Percentiles rank a stretch among this genome's conserved stretches.
Evolutionary conservation across 2,329 filamentous ascomycete species (phyloP).

Genomic region (Diaporthe sp.): DNA sequence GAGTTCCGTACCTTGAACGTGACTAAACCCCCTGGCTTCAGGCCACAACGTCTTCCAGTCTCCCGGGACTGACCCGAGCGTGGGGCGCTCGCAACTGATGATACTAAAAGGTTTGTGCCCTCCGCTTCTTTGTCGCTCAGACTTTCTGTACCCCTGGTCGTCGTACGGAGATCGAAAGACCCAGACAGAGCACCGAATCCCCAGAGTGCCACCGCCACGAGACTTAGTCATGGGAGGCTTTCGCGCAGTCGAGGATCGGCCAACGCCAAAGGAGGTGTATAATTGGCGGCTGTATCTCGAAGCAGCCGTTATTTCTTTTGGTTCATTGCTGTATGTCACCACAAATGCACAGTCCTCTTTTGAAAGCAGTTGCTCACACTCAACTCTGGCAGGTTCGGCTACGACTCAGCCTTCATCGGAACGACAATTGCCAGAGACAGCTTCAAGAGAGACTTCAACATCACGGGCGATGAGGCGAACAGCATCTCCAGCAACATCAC

Average conservation of each 20-base stretch:
- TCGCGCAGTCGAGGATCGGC: conserved; percentile 62
- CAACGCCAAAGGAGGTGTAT: conserved; percentile 67
- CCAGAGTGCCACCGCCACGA: background rate
- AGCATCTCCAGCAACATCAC: conserved; percentile 62
- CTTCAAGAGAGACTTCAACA: conserved; percentile 60
- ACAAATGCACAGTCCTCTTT: background rate
- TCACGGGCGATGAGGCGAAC: conserved; percentile 51
- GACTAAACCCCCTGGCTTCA: conserved; percentile 15
- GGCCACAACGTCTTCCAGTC: conserved; percentile 8
- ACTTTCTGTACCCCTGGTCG: conserved; percentile 4
- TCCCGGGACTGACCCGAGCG: conserved; percentile 20
- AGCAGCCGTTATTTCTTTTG: conserved; percentile 61
- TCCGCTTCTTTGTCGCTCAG: background rate
- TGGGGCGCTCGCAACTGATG: conserved; percentile 7
- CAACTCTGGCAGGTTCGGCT: conserved; percentile 54
- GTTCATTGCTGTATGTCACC: conserved; percentile 54
- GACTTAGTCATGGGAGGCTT: conserved; percentile 23
- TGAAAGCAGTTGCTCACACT: conserved; percentile 30
- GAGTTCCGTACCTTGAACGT: background rate
- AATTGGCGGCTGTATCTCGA: conserved; percentile 63
- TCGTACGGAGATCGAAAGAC: background rate
- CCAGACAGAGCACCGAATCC: background rate
- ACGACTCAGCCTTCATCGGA: conserved; percentile 67
- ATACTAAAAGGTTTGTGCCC: conserved; percentile 22
- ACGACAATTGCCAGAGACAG: conserved; percentile 63